Percentiles rank a stretch among this genome's conserved stretches.
These are phyloP conservation scores for Collybiopsis luxurians DNA, from an alignment of 768 basidiomycete species.

Conservation along the genomic window DNA sequence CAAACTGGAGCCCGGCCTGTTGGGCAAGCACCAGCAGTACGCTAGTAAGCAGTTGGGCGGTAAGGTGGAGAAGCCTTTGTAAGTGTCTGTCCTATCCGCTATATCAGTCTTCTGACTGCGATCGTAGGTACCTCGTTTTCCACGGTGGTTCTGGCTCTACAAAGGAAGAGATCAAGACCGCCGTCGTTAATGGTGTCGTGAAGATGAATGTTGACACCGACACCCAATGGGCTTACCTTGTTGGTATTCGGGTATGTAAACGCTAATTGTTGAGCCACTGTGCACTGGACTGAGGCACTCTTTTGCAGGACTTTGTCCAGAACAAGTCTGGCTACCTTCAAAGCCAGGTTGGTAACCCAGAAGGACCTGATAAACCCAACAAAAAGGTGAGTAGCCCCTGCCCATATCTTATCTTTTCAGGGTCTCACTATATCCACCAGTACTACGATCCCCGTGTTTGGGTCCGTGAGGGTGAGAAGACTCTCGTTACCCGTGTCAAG, in stretches of 20 bases:
- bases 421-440: conserved; percentile 29
- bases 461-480: conserved; percentile 99
- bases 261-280: no score
- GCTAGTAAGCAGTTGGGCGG: conserved; percentile 66
- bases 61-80: conserved; percentile 77
- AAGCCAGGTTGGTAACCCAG: conserved; percentile 95
- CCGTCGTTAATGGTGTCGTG: conserved; percentile 89
- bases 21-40: conserved; percentile 86
- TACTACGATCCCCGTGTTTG: conserved; percentile 96
- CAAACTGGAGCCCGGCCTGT: conserved; percentile 84
- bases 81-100: conserved; percentile 24
- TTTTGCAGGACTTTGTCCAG: conserved; percentile 70
- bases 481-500: conserved; percentile 81
- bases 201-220: conserved; percentile 99
- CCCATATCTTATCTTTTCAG: not conserved
- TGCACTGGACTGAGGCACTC: no score
- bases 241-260: conserved; percentile 74
- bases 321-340: conserved; percentile 87
- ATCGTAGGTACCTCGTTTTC: conserved; percentile 91
- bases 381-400: conserved; percentile 70
- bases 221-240: conserved; percentile 89
- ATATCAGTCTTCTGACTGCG: no score
- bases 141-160: conserved; percentile 99
- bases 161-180: conserved; percentile 92
- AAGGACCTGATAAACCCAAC: conserved; percentile 96